Evolutionary conservation across 2,329 filamentous ascomycete species (phyloP), one percentile per base, ranked within the genome.

Genomic region (Alternaria triticimaculans): DNA sequence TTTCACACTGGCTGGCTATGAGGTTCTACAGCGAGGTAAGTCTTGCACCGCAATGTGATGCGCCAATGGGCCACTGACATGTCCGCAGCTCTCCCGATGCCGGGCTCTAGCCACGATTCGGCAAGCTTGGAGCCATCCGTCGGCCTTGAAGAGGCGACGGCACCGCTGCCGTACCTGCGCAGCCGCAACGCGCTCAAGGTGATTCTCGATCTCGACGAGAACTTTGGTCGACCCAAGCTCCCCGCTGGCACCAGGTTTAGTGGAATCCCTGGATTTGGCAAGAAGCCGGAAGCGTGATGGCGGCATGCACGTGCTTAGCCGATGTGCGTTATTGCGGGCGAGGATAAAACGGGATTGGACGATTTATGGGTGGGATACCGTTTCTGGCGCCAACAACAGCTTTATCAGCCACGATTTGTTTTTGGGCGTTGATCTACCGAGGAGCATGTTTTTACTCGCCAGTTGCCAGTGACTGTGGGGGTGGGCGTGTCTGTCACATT

Each of bases 1-100:
- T 69, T 98, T 98, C 85, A 99, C 96, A 0, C 89, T 99, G 23
- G 96, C 96, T 4, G 92, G 92, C 46, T 99, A 98, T 81, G 96
- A 99, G 82, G 87, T 99, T 41, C 85, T 99, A 55, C 94, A 97
- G 83, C 92, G 85, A 65, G 67, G 68, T 69, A 61, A 45, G 67
- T 64, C 26, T 25, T 43, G 14, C n/a, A 26, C 11, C 23, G 15
- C 30, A 33, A 6, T 15, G 14, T 62, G 46, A 56, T 44, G 18
- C 10, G 45, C 56, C 43, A 15, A 48, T 10, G 8, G 44, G 28
- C 45, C 15, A 58, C 41, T 55, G n/a, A 60, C 49, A 23, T 28
- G 20, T n/a, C 25, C 14, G 26, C 46, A 65, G 58, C 89, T 46
- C 82, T 98, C 48, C 96, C 96, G 6, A 89, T 92, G 84, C 93